Evolutionary conservation across 305 asterid species (phyloP).

Genomic region (Nicotiana rustica): DNA sequence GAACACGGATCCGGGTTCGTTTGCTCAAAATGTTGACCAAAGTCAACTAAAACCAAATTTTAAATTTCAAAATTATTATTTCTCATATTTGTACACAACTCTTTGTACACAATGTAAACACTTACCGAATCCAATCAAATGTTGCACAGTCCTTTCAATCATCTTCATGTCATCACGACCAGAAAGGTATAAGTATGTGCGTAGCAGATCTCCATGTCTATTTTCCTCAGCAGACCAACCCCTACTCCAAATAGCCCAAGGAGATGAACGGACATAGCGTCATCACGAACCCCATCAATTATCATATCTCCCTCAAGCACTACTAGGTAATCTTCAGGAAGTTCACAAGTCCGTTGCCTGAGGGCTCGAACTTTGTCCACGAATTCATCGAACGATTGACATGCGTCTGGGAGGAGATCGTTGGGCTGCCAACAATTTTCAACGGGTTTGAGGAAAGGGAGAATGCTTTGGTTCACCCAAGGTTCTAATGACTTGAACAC

Average conservation of each 20-base stretch:
- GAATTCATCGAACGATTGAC: constrained; percentile 37
- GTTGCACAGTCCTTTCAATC: constrained; percentile 55
- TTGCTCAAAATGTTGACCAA: too few relatives aligned
- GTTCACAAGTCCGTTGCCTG: constrained; percentile 35
- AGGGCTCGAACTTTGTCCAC: constrained; percentile 42
- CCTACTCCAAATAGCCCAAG: constrained; percentile 59
- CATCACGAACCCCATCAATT: constrained; percentile 53
- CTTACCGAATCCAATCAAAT: constrained; percentile 49
- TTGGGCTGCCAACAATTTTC: constrained; percentile 55
- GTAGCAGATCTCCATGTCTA: constrained; percentile 54
- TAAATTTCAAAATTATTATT: too few relatives aligned
- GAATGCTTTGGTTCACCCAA: constrained; percentile 40
- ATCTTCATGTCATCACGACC: constrained; percentile 59
- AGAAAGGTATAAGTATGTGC: constrained; percentile 50
- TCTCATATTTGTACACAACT: too few relatives aligned
- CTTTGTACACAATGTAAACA: background rate
- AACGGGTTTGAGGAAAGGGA: constrained; percentile 49
- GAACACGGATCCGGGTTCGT: too few relatives aligned
- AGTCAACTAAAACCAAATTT: too few relatives aligned
- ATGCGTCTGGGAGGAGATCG: constrained; percentile 53
- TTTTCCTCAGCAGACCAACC: constrained; percentile 63
- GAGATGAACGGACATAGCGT: constrained; percentile 48
- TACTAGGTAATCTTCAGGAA: constrained; percentile 51
- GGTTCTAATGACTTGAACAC: constrained; percentile 48
- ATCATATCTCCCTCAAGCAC: constrained; percentile 54